Conservation (phyloP, 352 stramenopile species). For the Phytophthora ohioensis region DNA sequence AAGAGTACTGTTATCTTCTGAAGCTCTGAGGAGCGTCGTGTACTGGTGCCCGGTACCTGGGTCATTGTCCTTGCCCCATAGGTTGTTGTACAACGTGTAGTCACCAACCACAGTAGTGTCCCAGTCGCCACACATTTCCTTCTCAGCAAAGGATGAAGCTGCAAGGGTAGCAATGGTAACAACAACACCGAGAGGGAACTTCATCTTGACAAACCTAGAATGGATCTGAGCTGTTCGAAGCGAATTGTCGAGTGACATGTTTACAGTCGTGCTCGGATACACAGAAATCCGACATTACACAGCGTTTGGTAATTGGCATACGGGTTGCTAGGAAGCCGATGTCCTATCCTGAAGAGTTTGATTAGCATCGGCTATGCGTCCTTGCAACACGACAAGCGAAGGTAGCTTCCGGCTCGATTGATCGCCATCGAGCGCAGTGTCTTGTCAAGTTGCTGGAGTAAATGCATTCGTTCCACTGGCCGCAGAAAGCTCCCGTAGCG, state of each 20-base stretch:
- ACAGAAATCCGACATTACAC: neutral
- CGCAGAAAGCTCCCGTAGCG: too few species aligned
- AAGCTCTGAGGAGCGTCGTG: conserved; percentile 27
- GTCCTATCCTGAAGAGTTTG: conserved; percentile 3
- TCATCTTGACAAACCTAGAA: conserved; percentile 19
- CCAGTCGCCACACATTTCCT: conserved; percentile 46
- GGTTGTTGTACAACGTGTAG: conserved; percentile 54
- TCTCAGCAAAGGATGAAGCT: conserved; percentile 19
- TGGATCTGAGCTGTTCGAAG: conserved; percentile 2
- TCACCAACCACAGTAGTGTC: conserved; percentile 35
- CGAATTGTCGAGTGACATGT: conserved; percentile 19
- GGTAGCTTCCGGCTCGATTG: neutral
- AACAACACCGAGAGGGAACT: conserved; percentile 20
- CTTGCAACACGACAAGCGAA: neutral
- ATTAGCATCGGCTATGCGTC: neutral
- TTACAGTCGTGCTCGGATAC: neutral
- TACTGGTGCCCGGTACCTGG: conserved; percentile 33
- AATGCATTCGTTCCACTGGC: too few species aligned
- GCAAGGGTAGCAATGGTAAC: conserved; percentile 5
- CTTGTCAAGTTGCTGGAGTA: too few species aligned
- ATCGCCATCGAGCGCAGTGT: too few species aligned
- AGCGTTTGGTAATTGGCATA: neutral
- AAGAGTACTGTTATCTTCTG: conserved; percentile 20
- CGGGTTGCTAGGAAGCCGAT: conserved; percentile 5
- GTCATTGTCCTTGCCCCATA: conserved; percentile 42